phyloP scores from a whole-genome alignment of 805 yeast genomes.

The Monosporozyma unispora region DNA sequence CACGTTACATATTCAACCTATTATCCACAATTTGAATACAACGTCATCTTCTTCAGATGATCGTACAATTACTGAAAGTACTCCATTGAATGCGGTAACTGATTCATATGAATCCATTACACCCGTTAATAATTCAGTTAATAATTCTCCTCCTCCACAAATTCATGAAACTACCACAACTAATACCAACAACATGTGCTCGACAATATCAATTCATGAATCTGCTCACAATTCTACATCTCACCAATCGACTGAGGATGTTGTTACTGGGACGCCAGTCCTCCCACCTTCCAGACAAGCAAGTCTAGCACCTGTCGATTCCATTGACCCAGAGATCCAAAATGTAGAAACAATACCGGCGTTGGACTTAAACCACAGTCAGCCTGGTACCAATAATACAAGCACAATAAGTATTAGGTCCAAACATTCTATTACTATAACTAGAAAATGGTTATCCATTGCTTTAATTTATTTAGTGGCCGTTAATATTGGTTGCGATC shows the following conservation, averaged over 20 bases:
- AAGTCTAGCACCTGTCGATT: not conserved
- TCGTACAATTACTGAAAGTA: not conserved
- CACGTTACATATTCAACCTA: not conserved
- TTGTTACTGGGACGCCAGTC: not conserved
- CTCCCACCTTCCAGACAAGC: not conserved
- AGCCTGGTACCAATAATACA: not conserved
- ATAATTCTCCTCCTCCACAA: not conserved
- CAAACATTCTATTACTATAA: not conserved
- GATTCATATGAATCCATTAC: constrained; percentile 1
- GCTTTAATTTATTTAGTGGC: not conserved
- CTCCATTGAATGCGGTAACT: not conserved
- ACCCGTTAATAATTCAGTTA: not conserved
- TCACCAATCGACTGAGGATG: not conserved
- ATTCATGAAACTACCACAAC: not conserved
- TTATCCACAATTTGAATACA: not conserved
- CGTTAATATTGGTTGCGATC: not conserved
- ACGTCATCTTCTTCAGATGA: not conserved
- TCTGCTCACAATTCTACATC: not conserved
- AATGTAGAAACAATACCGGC: not conserved
- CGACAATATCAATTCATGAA: not conserved
- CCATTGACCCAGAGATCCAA: not conserved
- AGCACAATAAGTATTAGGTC: not conserved
- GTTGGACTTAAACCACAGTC: not conserved
- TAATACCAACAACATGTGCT: no score
- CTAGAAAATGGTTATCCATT: not conserved